Base-by-base conservation (phyloP, 805 yeast genomes). In the Kluyveromyces siamensis region DNA sequence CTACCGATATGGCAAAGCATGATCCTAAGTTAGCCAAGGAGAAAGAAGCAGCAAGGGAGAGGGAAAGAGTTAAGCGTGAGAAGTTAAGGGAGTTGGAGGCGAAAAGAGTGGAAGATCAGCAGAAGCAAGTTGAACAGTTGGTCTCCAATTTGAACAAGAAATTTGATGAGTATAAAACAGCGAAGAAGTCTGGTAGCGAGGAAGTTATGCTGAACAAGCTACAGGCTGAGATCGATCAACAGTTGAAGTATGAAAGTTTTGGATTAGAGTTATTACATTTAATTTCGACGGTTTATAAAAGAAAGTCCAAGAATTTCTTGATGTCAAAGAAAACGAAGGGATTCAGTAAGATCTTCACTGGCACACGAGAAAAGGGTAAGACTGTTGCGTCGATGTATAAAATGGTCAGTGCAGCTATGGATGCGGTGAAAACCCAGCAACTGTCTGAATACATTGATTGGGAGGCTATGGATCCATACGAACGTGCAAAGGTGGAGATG, bases 181-280 rank as follows among this genome's bases (percentile, higher is more conserved):
- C 82, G 4, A 70, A 69, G 16, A 70, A 72, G 45, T 73, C 74
- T 27, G 62, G 76, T 27, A 77, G 80, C 14, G 60, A 79, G 37
- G 67, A 65, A 8, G 73, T 72, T 7, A 84, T 78, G 59, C 68
- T 64, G n/a, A 57, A 58, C 11, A 79, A 80, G 55, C 69, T 86
- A 27, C 66, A 69, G 38, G 70, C 71, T 48, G 93, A 86, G 60
- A 77, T 85, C 41, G 90, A 85, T 55, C 16, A 43, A 14, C 85
- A 85, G 52, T 72, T 93, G 62, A 93, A 93, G 66, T 79, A 88
- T 76, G 99, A 93, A 72, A 87, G 96, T 47, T 93, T 93, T 70
- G 99, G 99, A 13, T 68, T 91, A 45, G 96, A 91, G 67, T 73
- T 93, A 45, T 71, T 91, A 54, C 89, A 84, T 55, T 71, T 91